Evolutionary conservation across 805 yeast genomes (phyloP).

Genomic region (Ogataea sp.): DNA sequence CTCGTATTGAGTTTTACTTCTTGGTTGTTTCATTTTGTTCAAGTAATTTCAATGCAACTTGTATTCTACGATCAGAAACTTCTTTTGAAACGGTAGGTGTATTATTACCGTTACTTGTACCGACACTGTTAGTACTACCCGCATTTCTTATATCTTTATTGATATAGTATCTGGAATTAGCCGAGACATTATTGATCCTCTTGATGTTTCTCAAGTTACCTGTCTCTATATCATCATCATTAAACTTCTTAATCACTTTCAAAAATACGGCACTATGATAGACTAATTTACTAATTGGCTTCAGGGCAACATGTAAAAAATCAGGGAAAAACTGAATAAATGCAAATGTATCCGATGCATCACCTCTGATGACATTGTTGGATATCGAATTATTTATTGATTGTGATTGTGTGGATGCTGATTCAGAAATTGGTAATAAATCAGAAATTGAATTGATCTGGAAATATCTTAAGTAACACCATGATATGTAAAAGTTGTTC

Average conservation of each 20-base stretch:
- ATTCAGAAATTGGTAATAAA: slow-evolving; percentile 17
- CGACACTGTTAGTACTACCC: too few species aligned
- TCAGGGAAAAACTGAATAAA: slow-evolving; percentile 81
- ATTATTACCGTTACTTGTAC: too few species aligned
- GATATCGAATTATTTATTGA: too few species aligned
- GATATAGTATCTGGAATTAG: not conserved
- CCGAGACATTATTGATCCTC: slow-evolving; percentile 34
- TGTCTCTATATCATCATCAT: slow-evolving; percentile 61
- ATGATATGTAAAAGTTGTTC: slow-evolving; percentile 57
- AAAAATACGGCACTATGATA: slow-evolving; percentile 32
- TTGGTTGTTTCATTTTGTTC: slow-evolving; percentile 37
- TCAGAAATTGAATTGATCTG: slow-evolving; percentile 38
- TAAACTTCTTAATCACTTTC: slow-evolving; percentile 52
- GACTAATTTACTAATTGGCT: slow-evolving; percentile 38
- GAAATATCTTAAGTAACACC: slow-evolving; percentile 73
- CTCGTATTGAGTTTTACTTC: too few species aligned
- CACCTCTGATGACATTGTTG: slow-evolving; percentile 48
- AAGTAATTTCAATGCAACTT: slow-evolving; percentile 65
- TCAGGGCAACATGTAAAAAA: slow-evolving; percentile 40
- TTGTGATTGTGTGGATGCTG: too few species aligned
- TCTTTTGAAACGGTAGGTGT: slow-evolving; percentile 24
- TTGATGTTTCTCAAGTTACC: slow-evolving; percentile 65
- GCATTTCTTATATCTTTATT: too few species aligned
- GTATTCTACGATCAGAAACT: slow-evolving; percentile 71
- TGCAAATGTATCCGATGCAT: slow-evolving; percentile 85